Evolutionary conservation across 2,329 filamentous ascomycete species (phyloP).

Genomic region (Gnomoniopsis smithogilvyi): DNA sequence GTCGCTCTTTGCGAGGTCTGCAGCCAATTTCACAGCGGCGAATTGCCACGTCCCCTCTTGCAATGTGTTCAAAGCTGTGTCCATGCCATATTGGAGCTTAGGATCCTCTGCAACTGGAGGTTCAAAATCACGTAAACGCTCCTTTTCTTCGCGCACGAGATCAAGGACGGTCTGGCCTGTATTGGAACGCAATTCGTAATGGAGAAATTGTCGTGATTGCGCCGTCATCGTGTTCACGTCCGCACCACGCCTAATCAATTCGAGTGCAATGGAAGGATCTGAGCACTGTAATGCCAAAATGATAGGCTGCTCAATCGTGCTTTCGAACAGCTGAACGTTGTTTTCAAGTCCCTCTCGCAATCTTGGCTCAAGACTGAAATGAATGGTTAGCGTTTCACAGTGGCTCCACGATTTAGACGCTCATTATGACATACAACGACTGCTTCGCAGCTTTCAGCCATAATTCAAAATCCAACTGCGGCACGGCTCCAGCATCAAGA

Average conservation of each 20-base stretch:
- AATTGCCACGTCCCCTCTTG: slow-evolving; percentile 57
- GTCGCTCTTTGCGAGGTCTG: slow-evolving; percentile 29
- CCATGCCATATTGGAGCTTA: slow-evolving; percentile 28
- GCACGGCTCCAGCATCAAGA: slow-evolving; percentile 59
- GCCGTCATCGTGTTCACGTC: slow-evolving; percentile 60
- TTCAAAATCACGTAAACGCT: slow-evolving; percentile 44
- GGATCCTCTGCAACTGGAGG: slow-evolving; percentile 28
- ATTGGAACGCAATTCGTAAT: slow-evolving; percentile 23
- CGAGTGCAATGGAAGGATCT: slow-evolving; percentile 44
- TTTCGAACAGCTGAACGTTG: slow-evolving; percentile 47
- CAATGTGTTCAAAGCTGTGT: slow-evolving; percentile 54
- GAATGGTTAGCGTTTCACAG: background rate
- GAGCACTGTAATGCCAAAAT: slow-evolving; percentile 56
- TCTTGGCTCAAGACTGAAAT: slow-evolving; percentile 30
- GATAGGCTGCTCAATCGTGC: slow-evolving; percentile 60
- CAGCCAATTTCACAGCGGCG: slow-evolving; percentile 45
- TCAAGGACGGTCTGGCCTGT: slow-evolving; percentile 56
- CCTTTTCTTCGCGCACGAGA: slow-evolving; percentile 50
- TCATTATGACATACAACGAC: slow-evolving; percentile 19
- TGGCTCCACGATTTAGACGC: background rate
- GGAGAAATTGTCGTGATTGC: slow-evolving; percentile 28
- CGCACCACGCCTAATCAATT: slow-evolving; percentile 61
- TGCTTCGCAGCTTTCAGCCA: slow-evolving; percentile 59
- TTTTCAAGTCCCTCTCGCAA: slow-evolving; percentile 37
- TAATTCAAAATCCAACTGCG: slow-evolving; percentile 58